phyloP scores from a whole-genome alignment of 176 grass and related monocot genomes.

The Oryza officinalis region DNA sequence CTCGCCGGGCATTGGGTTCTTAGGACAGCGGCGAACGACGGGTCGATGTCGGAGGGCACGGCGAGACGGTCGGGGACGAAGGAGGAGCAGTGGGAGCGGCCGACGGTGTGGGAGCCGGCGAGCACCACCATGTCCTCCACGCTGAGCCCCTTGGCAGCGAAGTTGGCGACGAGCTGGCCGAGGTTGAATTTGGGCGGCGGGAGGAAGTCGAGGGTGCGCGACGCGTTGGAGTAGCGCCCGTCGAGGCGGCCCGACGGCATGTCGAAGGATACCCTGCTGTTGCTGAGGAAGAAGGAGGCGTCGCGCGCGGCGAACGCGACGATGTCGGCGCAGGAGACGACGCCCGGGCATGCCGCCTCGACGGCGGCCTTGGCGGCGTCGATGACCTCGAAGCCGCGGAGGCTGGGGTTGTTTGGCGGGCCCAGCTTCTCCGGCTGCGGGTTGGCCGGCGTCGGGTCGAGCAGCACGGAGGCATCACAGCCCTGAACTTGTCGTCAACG shows the following conservation, averaged over 20 bases:
- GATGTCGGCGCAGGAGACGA: slow-evolving; percentile 59
- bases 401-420: slow-evolving; percentile 50
- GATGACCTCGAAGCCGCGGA: slow-evolving; percentile 67
- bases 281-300: slow-evolving; percentile 31
- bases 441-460: slow-evolving; percentile 34
- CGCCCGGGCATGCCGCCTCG: slow-evolving; percentile 30
- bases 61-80: slow-evolving; percentile 39
- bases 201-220: slow-evolving; percentile 21
- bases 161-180: background rate
- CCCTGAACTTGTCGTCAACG: background rate
- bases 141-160: slow-evolving; percentile 38
- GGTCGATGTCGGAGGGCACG: background rate
- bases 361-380: slow-evolving; percentile 54
- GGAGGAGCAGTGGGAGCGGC: slow-evolving; percentile 44
- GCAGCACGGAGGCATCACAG: slow-evolving; percentile 21
- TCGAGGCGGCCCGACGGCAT: slow-evolving; percentile 53
- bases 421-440: slow-evolving; percentile 38
- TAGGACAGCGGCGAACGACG: background rate
- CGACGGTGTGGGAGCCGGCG: slow-evolving; percentile 48
- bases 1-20: background rate
- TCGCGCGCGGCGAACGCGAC: slow-evolving; percentile 53
- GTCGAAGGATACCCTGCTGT: background rate
- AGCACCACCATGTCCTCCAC: slow-evolving; percentile 46
- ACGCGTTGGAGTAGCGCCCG: slow-evolving; percentile 2
- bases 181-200: background rate